Evolutionary conservation across 495 filamentous ascomycete genomes (phyloP).

Genomic region (Penicillium dipodomyicola): DNA sequence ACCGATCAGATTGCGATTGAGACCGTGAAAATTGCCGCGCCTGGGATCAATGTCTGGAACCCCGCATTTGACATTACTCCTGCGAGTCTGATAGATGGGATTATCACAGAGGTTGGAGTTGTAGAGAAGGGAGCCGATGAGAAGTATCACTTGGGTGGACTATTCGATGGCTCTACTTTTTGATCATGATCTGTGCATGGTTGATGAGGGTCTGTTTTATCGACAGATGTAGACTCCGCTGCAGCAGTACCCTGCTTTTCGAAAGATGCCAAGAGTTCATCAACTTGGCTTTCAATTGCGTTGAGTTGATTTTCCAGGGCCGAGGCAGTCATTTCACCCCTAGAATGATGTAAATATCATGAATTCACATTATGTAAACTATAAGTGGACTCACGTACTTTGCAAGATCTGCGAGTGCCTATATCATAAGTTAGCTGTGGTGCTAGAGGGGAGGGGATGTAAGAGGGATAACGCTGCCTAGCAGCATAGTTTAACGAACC

Average conservation of each 20-base stretch:
- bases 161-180: constrained; percentile 43
- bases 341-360: constrained; percentile 21
- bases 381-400: constrained; percentile 24
- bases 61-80: constrained; percentile 96
- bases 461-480: neutral
- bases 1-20: constrained; percentile 56
- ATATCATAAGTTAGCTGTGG: constrained; percentile 7
- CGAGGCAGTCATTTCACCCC: constrained; percentile 56
- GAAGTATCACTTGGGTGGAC: constrained; percentile 63
- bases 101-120: constrained; percentile 90
- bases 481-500: neutral
- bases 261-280: constrained; percentile 52
- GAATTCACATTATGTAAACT: neutral
- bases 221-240: neutral
- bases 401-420: constrained; percentile 40
- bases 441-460: neutral
- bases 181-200: constrained; percentile 15
- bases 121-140: constrained; percentile 73
- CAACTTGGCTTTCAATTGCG: constrained; percentile 55
- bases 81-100: constrained; percentile 78
- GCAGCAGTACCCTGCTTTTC: constrained; percentile 22
- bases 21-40: constrained; percentile 76
- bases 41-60: constrained; percentile 86
- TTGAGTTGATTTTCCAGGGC: constrained; percentile 55
- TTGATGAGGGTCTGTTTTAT: constrained; percentile 8